Evolutionary conservation across 1,284 basidiomycete species (phyloP).

Genomic region (Clitocybe nebularis): DNA sequence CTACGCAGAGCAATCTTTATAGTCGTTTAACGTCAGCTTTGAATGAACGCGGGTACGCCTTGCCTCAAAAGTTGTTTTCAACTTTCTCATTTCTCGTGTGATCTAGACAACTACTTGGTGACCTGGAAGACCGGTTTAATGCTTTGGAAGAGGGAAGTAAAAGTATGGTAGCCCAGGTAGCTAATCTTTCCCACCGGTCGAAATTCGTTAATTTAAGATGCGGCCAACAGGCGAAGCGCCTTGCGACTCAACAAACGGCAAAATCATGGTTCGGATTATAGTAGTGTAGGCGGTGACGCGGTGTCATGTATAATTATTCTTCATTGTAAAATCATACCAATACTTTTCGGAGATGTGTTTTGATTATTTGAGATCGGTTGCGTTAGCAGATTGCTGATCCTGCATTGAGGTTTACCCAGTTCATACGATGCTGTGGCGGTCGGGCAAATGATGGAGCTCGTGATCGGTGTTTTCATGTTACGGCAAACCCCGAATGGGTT

Average conservation of each 20-base stretch:
- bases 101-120: conserved; percentile 53
- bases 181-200: neutral
- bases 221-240: conserved; percentile 51
- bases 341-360: too few relatives aligned
- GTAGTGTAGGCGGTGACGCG: neutral
- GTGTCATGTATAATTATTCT: too few relatives aligned
- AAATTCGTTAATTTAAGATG: neutral
- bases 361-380: too few relatives aligned
- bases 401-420: too few relatives aligned
- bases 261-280: conserved; percentile 62
- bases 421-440: too few relatives aligned
- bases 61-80: neutral
- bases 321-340: too few relatives aligned
- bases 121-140: conserved; percentile 59
- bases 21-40: conserved; percentile 51
- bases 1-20: conserved; percentile 39
- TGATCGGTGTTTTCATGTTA: too few relatives aligned
- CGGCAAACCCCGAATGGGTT: too few relatives aligned
- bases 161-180: conserved; percentile 61
- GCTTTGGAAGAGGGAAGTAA: conserved; percentile 60
- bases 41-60: conserved; percentile 54
- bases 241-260: conserved; percentile 56
- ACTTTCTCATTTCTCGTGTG: neutral
- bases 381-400: too few relatives aligned
- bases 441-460: too few relatives aligned